Base-by-base conservation (phyloP, 1,284 basidiomycete species). In the Malassezia furfur region DNA sequence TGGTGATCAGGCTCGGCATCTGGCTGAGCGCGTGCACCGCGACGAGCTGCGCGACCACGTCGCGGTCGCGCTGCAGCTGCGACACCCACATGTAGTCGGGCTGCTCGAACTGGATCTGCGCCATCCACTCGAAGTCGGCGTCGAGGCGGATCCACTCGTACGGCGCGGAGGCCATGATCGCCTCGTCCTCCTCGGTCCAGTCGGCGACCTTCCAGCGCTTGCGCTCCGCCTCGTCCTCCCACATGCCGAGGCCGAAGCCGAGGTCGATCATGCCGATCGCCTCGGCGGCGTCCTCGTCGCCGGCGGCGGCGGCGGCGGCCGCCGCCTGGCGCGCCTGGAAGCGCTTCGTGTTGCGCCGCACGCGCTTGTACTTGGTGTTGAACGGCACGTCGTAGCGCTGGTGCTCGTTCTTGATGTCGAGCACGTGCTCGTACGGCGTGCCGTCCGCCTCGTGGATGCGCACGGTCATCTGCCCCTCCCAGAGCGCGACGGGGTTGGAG, bases 111-210 rank as follows among this genome's bases (percentile, higher is more conserved):
- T 85, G 85, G 62, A 96, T 83, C 44, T 81, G 81, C 17, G 89
- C 87, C 57, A 98, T 87, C 94, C 94, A 99, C 77, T 98, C 93
- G 76, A 94, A 93, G 74, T 99, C 94, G 17, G 94, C 90, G 74
- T 99, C 94, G 79, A 98, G 88, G 57, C 94, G 81, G 63, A 99
- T 98, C 94, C 94, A 99, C 77, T 99, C 94, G 77, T 96, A 98
- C 1, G 91, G 39, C 86, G 88, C 59, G 84, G 64, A 65, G 3
- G 67, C 84, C 88, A 96, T 96, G 44, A 82, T 81, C 59, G 85
- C 83, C 71, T 96, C 93, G 62, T 96, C 91, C 66, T 94, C 90
- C 71, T 96, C 93, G 5, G 87, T 91, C 94, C 91, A 99, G 75
- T 96, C 94, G 11, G 87, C 87, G 1, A 98, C 91, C 52, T 64